These are phyloP conservation scores for Pseudocercospora vitis DNA, from an alignment of 2,329 filamentous ascomycete species.

Conservation along the genomic window DNA sequence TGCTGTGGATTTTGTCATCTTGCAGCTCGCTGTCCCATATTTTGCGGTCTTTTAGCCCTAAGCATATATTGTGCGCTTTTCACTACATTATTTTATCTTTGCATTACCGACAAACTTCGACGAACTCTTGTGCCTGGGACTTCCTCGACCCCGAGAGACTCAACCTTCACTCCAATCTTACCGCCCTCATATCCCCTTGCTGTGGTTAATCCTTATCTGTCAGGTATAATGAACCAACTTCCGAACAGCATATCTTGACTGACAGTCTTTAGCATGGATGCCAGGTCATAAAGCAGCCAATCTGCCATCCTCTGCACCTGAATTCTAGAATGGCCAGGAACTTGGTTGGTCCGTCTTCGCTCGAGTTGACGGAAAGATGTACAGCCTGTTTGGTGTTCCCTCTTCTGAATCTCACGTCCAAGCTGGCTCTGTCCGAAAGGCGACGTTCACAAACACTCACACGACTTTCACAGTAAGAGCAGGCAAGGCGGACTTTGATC, in stretches of 20 bases:
- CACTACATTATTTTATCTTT: not conserved
- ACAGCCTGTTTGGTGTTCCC: conserved; percentile 46
- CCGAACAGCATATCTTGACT: conserved; percentile 3
- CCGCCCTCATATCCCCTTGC: conserved; percentile 49
- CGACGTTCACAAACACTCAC: conserved; percentile 3
- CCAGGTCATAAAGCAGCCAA: conserved; percentile 42
- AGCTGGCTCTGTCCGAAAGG: conserved; percentile 30
- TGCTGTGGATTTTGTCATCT: not conserved
- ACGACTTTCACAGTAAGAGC: conserved; percentile 42
- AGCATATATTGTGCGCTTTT: conserved; percentile 1
- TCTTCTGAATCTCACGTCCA: conserved; percentile 31
- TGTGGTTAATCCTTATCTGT: conserved; percentile 47
- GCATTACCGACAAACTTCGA: conserved; percentile 1
- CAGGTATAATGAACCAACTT: conserved; percentile 27
- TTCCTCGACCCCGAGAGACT: not conserved
- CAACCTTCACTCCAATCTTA: conserved; percentile 31
- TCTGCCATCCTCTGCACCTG: conserved; percentile 42
- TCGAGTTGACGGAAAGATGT: conserved; percentile 43
- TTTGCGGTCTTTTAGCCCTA: not conserved
- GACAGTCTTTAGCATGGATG: conserved; percentile 38
- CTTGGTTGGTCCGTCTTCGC: conserved; percentile 47
- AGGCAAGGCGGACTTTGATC: conserved; percentile 37
- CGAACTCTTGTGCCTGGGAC: not conserved
- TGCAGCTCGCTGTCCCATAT: not conserved
- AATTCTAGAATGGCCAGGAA: conserved; percentile 47